Conservation (phyloP, 768 basidiomycete genomes). For the Leccinum variicolor region DNA sequence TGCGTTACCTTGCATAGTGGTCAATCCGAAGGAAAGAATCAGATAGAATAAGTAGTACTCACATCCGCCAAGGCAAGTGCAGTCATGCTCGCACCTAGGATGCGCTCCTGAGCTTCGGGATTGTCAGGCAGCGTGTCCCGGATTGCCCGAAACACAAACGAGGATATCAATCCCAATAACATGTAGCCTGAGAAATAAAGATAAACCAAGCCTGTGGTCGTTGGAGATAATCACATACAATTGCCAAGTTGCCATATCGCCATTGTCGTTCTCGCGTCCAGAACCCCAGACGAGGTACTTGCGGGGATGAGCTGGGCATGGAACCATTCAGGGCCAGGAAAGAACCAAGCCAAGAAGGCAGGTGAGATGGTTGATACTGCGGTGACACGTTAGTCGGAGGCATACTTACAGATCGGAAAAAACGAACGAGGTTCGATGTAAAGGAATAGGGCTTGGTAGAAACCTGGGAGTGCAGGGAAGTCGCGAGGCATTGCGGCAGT, state of each 20-base stretch:
- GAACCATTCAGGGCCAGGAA: conserved; percentile 65
- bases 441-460: conserved; percentile 60
- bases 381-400: conserved; percentile 14
- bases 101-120: conserved; percentile 61
- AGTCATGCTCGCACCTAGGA: conserved; percentile 58
- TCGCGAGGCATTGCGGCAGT: conserved; percentile 11
- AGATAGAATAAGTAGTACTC: conserved; percentile 22
- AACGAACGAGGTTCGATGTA: conserved; percentile 60
- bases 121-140: conserved; percentile 56
- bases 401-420: conserved; percentile 1
- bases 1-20: conserved; percentile 48
- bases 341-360: conserved; percentile 49
- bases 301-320: conserved; percentile 61
- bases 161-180: conserved; percentile 60
- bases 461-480: conserved; percentile 60
- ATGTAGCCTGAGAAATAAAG: conserved; percentile 48
- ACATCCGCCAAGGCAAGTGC: conserved; percentile 73
- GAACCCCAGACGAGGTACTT: conserved; percentile 14
- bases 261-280: conserved; percentile 55
- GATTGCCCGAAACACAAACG: conserved; percentile 64
- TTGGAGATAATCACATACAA: conserved; percentile 38
- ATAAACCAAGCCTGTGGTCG: not conserved
- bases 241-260: conserved; percentile 67
- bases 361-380: conserved; percentile 51
- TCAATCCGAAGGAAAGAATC: not conserved